Evolutionary conservation across 805 yeast species (phyloP).

Genomic region (Metschnikowia cubensis): DNA sequence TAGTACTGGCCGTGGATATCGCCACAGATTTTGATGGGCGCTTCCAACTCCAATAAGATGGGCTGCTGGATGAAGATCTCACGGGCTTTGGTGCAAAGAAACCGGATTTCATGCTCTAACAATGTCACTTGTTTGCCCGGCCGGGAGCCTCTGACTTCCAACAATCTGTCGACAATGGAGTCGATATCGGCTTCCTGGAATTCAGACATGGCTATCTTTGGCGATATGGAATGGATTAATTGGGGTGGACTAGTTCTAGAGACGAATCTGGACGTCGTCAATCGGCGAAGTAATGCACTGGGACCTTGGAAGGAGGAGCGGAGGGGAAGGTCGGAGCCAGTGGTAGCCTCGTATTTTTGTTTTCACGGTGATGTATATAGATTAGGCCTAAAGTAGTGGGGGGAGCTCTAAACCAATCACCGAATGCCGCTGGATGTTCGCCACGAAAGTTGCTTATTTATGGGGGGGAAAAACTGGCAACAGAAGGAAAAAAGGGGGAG

Average conservation of each 20-base stretch:
- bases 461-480: constrained; percentile 2
- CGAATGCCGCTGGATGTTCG: constrained; percentile 4
- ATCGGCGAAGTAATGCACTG: background rate
- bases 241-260: background rate
- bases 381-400: background rate
- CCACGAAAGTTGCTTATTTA: constrained; percentile 10
- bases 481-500: constrained; percentile 5
- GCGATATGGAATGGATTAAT: constrained; percentile 1
- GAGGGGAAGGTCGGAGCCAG: background rate
- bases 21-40: constrained; percentile 94
- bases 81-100: constrained; percentile 94
- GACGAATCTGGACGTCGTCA: background rate
- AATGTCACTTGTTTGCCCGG: constrained; percentile 96
- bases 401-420: constrained; percentile 6
- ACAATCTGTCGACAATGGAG: constrained; percentile 91
- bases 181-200: constrained; percentile 86
- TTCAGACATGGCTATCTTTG: constrained; percentile 27
- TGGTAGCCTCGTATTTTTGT: background rate
- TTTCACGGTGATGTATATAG: background rate
- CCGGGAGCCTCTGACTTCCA: constrained; percentile 96
- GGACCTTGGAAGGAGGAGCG: background rate
- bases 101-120: constrained; percentile 91
- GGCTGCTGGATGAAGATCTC: constrained; percentile 98
- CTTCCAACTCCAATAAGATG: constrained; percentile 89
- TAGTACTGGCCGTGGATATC: constrained; percentile 98